Percentiles rank a stretch among this genome's conserved stretches.
phyloP scores from a whole-genome alignment of 192 early-diverging fungal genomes.

The Coemansia sp. region DNA sequence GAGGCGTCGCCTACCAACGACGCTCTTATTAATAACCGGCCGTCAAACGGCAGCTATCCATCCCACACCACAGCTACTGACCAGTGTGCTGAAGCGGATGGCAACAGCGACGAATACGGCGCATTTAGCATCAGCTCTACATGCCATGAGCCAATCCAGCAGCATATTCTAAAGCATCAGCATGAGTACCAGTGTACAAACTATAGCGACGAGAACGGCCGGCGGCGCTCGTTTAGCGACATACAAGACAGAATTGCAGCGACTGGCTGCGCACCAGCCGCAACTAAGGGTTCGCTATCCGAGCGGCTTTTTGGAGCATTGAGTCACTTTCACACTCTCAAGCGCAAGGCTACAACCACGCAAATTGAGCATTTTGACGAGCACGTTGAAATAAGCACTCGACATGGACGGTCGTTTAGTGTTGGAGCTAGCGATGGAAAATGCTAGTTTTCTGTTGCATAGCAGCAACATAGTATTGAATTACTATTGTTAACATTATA shows the following conservation, averaged over 20 bases:
- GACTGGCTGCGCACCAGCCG: not conserved
- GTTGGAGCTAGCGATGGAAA: not conserved
- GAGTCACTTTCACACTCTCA: constrained; percentile 8
- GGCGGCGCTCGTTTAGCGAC: constrained; percentile 4
- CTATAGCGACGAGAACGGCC: not conserved
- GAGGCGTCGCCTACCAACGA: not conserved
- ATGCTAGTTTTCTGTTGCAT: not conserved
- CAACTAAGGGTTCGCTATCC: not conserved
- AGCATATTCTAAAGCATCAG: not conserved
- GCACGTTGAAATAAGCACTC: not conserved
- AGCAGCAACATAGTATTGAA: no score
- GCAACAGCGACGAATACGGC: constrained; percentile 14
- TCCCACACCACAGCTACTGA: constrained; percentile 18
- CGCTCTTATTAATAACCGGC: constrained; percentile 4
- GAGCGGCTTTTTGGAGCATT: constrained; percentile 11
- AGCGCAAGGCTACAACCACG: constrained; percentile 8
- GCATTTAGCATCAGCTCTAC: constrained; percentile 21
- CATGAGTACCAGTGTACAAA: not conserved
- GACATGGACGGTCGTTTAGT: constrained; percentile 18
- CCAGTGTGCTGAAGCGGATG: not conserved
- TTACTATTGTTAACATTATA: not conserved
- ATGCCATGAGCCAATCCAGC: constrained; percentile 10
- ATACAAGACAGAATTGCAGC: not conserved
- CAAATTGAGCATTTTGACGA: constrained; percentile 1
- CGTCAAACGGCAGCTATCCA: constrained; percentile 19